A percentile compares a stretch with the other conserved stretches of the same genome.
Conservation (phyloP, 257 asterid species). For the Solanum bukasovii region DNA sequence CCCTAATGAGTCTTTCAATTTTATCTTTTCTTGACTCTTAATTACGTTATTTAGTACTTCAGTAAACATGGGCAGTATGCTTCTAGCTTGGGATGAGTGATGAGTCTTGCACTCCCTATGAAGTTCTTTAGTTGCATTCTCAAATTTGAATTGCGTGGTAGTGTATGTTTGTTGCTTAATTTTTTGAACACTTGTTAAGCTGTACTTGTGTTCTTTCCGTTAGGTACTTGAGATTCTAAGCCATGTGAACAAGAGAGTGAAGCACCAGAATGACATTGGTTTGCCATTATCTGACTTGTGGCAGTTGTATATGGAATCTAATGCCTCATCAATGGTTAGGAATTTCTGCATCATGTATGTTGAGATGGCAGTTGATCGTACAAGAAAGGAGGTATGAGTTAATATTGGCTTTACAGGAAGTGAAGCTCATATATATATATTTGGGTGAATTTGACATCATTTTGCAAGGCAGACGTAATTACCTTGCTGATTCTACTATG, state of each 20-base stretch:
- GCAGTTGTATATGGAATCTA: conserved; percentile 65
- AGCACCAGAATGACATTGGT: conserved; percentile 61
- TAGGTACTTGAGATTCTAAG: conserved; percentile 83
- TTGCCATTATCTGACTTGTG: conserved; percentile 70
- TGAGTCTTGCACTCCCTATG: neutral
- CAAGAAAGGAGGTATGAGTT: conserved; percentile 51
- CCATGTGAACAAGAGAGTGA: conserved; percentile 93
- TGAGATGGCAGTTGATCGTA: conserved; percentile 93
- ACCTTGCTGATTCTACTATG: neutral
- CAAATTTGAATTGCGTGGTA: neutral
- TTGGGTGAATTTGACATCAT: neutral
- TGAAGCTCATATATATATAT: neutral
- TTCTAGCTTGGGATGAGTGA: neutral
- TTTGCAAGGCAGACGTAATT: neutral
- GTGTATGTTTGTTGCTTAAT: neutral
- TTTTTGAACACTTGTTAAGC: neutral
- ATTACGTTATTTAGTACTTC: neutral
- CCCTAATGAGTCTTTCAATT: neutral
- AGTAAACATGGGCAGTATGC: neutral
- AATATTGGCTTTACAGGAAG: neutral
- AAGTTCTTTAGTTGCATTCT: neutral
- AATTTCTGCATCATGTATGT: conserved; percentile 82
- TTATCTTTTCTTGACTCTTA: neutral
- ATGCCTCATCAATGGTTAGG: conserved; percentile 69
- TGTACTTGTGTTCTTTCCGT: neutral